phyloP scores from a whole-genome alignment of 768 basidiomycete genomes.

The Chalciporus sphaerocephalus region DNA sequence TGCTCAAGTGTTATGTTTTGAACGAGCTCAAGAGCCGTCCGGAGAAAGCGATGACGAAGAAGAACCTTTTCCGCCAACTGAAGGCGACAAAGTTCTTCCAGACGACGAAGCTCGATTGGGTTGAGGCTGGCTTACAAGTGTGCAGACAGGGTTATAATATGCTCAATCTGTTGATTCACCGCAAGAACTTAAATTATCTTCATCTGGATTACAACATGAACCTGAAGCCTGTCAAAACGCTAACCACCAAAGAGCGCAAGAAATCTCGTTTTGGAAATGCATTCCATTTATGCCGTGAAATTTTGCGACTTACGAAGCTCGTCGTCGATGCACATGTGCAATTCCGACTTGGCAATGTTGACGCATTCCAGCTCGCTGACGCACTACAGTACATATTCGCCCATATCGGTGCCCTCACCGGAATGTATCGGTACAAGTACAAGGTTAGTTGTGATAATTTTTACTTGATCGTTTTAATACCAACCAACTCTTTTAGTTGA shows the following conservation, averaged over 20 bases:
- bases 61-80: constrained; percentile 90
- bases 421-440: constrained; percentile 99
- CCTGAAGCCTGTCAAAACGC: constrained; percentile 93
- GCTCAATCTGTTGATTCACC: constrained; percentile 97
- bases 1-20: constrained; percentile 91
- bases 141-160: constrained; percentile 99
- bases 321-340: constrained; percentile 99
- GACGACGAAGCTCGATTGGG: constrained; percentile 96
- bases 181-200: constrained; percentile 94
- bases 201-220: constrained; percentile 99
- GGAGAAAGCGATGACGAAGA: constrained; percentile 97
- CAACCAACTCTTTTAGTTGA: constrained; percentile 51
- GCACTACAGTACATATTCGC: constrained; percentile 97
- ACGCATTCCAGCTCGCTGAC: constrained; percentile 98
- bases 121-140: constrained; percentile 97
- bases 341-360: constrained; percentile 96
- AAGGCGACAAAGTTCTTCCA: constrained; percentile 99
- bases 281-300: constrained; percentile 97
- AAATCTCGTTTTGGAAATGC: constrained; percentile 99
- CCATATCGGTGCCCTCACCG: constrained; percentile 96
- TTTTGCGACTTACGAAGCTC: constrained; percentile 94
- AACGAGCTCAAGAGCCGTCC: constrained; percentile 87
- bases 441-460: constrained; percentile 51
- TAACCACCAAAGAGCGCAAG: constrained; percentile 99
- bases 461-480: constrained; percentile 2